Evolutionary conservation across 805 yeast genomes (phyloP), one percentile per base, ranked within the genome.

Genomic region (Pichia insulana): DNA sequence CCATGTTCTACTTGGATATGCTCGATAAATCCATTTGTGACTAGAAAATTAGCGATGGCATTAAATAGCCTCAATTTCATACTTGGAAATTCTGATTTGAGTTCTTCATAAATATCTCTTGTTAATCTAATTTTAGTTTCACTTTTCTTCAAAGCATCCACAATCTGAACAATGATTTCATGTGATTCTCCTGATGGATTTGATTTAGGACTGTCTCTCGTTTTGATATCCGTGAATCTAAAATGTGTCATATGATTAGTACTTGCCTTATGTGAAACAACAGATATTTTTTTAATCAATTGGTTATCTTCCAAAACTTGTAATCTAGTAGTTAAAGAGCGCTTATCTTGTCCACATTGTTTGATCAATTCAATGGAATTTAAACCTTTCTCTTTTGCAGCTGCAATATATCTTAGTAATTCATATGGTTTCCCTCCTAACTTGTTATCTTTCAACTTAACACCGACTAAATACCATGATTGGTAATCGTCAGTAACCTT

Each of bases 251-350:
- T 64, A 30, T 73, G 64, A 45, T 73, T 73, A 7, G 85, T 74
- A 34, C 71, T 74, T 43, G 71, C 74, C 2, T 76, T 73, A 30
- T 71, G 61, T 27, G 62, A 61, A 20, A 68, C 46, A 18, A 70
- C 50, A 4, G 58, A 48, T 30, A 47, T 38, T 40, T 69, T 74
- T 18, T 61, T 61, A 5, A 80, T 70, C 15, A 78, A 59, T 17
- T 74, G 75, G 30, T 67, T 56, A 8, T 67, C 73, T 44, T 69
- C 74, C 16, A 83, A 61, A 34, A 69, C 68, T 51, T 73, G 76
- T 40, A 81, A 63, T 50, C 92, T 67, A 1, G 76, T 67, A 0
- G 88, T 78, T 33, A 81, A 64, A 44, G 88, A 80, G 48, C 90
- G 68, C 15, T 80, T 74, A 52, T 83, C 92, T 58, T 83, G 92